Evolutionary conservation across 139 green algal genomes (phyloP).

Genomic region (Volvox africanus): DNA sequence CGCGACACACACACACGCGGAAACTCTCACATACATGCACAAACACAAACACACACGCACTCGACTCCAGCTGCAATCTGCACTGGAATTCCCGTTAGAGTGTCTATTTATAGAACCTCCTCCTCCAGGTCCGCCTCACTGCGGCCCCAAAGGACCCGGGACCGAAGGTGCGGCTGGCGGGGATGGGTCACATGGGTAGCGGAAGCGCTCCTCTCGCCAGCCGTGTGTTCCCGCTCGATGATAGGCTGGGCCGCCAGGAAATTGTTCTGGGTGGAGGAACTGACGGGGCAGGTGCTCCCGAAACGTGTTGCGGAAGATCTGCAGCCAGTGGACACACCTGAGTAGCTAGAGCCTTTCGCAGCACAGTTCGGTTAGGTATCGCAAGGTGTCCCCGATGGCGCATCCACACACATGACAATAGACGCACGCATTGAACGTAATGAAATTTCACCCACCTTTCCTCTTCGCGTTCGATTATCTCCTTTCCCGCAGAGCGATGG

Average conservation of each 20-base stretch:
- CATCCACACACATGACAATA: not conserved
- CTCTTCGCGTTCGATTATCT: slow-evolving; percentile 2
- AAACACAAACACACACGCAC: too few species aligned
- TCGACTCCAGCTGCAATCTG: too few species aligned
- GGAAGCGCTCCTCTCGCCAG: slow-evolving; percentile 15
- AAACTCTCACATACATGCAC: too few species aligned
- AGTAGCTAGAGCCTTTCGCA: not conserved
- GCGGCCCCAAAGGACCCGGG: too few species aligned
- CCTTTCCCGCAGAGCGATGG: slow-evolving; percentile 3
- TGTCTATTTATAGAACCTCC: too few species aligned
- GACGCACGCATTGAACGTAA: not conserved
- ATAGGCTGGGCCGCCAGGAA: slow-evolving; percentile 5
- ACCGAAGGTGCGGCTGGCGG: not conserved
- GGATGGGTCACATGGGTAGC: not conserved
- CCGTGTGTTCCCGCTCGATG: slow-evolving; percentile 11
- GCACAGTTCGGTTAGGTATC: not conserved
- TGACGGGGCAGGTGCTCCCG: slow-evolving; percentile 9
- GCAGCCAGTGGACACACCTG: not conserved
- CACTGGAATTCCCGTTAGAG: too few species aligned
- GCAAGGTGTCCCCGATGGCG: not conserved
- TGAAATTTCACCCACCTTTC: not conserved
- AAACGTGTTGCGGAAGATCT: slow-evolving; percentile 24
- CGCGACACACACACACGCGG: too few species aligned
- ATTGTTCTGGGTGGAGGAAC: not conserved
- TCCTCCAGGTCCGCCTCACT: too few species aligned